Conservation (phyloP, 495 filamentous ascomycete species). For the Tuber magnatum region DNA sequence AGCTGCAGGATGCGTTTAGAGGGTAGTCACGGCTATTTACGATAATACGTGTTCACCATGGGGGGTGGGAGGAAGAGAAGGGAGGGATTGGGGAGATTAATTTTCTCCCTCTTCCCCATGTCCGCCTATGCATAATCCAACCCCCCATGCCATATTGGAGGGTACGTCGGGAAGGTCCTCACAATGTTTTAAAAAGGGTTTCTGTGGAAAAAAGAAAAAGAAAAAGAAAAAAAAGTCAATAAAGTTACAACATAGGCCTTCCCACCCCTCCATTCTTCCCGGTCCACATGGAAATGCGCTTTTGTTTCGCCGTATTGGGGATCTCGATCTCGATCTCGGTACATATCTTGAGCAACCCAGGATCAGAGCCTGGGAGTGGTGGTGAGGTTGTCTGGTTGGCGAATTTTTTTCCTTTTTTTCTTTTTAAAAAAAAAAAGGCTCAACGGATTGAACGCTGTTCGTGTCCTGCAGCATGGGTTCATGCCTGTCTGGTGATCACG, state of each 20-base stretch:
- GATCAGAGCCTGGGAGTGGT: neutral
- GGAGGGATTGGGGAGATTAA: conserved; percentile 1
- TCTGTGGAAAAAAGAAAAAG: neutral
- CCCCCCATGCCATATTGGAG: neutral
- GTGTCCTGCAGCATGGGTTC: neutral
- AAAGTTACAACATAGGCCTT: neutral
- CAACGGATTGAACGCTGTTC: neutral
- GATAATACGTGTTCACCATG: neutral
- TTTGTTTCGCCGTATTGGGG: neutral
- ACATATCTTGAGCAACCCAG: conserved; percentile 2
- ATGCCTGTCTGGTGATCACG: conserved; percentile 3
- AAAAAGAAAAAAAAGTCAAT: neutral
- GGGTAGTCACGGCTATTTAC: conserved; percentile 5
- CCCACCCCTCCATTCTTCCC: neutral
- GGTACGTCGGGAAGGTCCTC: neutral
- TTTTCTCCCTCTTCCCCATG: neutral
- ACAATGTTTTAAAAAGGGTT: neutral
- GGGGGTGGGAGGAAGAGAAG: neutral
- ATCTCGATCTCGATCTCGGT: conserved; percentile 5
- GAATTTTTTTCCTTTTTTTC: neutral
- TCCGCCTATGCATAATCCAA: neutral
- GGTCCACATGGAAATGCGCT: neutral
- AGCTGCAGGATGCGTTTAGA: neutral
- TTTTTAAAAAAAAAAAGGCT: conserved; percentile 2
- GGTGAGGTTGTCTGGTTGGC: neutral